Evolutionary conservation across 352 stramenopile species (phyloP), one percentile per base, ranked within the genome.

Genomic region (Phytophthora rubi): DNA sequence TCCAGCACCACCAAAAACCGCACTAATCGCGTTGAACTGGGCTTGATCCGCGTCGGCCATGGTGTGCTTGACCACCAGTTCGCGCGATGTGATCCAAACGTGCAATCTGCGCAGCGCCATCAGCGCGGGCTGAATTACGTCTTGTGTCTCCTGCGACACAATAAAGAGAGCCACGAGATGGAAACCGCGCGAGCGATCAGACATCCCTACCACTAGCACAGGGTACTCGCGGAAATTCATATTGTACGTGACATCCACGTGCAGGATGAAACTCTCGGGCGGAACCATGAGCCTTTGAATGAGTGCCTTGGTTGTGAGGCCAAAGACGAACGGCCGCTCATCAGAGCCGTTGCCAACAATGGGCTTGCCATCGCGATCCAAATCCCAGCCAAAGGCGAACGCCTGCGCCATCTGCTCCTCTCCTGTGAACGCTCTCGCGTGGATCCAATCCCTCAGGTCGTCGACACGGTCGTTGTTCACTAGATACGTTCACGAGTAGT

Each of bases 11-110:
- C 26, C 57, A 56, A 56, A 64, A 6, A 49, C 30, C 0, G 13
- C 18, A 13, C 33, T 35, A 1, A 28, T 2, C 26, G 26, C 26
- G 26, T 28, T 28, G 26, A 28, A 28, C 26, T 28, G 26, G 26
- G 26, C 45, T 12, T 54, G 18, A 15, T 62, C 56, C n/a, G 56
- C 62, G 21, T 75, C 57, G 9, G 39, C 61, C 68, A 75, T 75
- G 0, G 62, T 53, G 35, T 65, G 53, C 16, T 49, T 30, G n/a
- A 57, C 45, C 3, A 47, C n/a, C 21, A 59, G 52, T 6, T 16
- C 12, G 4, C 26, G 52, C 9, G 12, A 21, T 42, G 52, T 45
- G 26, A 57, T 23, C 28, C 52, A 57, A 13, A 39, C 13, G 26
- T 57, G n/a, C 52, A 45, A 23, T 4, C 53, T 44, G 32, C 53